Evolutionary conservation across 1,284 basidiomycete species (phyloP).

Genomic region (Boletus mariae): DNA sequence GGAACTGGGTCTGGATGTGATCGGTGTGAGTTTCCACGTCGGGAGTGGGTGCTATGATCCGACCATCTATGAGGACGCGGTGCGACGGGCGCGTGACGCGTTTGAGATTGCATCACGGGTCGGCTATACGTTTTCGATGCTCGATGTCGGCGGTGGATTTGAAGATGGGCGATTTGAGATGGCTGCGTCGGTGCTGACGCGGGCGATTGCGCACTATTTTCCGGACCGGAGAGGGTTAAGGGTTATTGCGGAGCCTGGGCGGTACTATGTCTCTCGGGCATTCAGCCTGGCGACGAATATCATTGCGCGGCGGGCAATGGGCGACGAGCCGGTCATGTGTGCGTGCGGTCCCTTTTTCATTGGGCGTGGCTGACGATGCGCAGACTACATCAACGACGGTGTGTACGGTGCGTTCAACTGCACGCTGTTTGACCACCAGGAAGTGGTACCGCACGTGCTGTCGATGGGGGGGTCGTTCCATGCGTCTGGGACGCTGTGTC

Average conservation of each 20-base stretch:
- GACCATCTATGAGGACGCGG: slow-evolving; percentile 85
- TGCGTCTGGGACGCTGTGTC: slow-evolving; percentile 41
- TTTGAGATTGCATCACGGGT: slow-evolving; percentile 86
- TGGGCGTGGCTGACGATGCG: slow-evolving; percentile 8
- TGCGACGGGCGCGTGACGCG: slow-evolving; percentile 76
- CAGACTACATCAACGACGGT: slow-evolving; percentile 97
- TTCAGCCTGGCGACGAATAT: slow-evolving; percentile 94
- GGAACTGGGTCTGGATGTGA: slow-evolving; percentile 80
- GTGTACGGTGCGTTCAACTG: slow-evolving; percentile 99
- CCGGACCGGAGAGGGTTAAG: slow-evolving; percentile 74
- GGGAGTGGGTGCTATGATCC: slow-evolving; percentile 97
- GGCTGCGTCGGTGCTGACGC: slow-evolving; percentile 71
- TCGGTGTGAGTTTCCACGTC: slow-evolving; percentile 98
- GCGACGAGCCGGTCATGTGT: slow-evolving; percentile 18
- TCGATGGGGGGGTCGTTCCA: slow-evolving; percentile 55
- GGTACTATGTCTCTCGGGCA: slow-evolving; percentile 91
- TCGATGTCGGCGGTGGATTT: slow-evolving; percentile 97
- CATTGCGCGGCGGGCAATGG: slow-evolving; percentile 77
- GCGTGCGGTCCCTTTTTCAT: not conserved
- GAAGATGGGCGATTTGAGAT: slow-evolving; percentile 86
- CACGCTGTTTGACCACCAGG: slow-evolving; percentile 91
- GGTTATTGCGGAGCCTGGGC: slow-evolving; percentile 95
- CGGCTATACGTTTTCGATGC: slow-evolving; percentile 81
- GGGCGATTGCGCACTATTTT: slow-evolving; percentile 81
- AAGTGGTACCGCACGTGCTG: slow-evolving; percentile 81